Evolutionary conservation across 2,329 filamentous ascomycete genomes (phyloP), one percentile per base, ranked within the genome.

Genomic region (Phoma herbarum): DNA sequence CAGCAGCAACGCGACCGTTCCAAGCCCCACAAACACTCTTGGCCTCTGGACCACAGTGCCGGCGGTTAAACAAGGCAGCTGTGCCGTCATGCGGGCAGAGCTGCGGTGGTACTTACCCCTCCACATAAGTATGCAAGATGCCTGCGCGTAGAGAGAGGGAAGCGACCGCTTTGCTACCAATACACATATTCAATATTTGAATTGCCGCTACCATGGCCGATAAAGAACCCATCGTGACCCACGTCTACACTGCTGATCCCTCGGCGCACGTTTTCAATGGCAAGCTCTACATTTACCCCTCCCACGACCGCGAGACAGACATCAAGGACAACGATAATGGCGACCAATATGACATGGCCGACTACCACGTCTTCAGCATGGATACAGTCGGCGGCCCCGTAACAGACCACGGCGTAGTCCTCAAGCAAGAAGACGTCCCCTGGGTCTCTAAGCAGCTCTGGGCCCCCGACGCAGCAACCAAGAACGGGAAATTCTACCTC

Each of bases 271-370:
- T 91, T 72, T 93, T 93, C 80, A 87, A 92, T 62, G 85, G 84
- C 75, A 88, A 84, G 64, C 78, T 93, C 60, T 93, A 92, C 81
- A 85, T 93, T 78, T 93, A 93, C 80, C 90, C 90, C 20, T 93
- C 90, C 22, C 90, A 93, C 78, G 90, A 93, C 77, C 85, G 89
- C 65, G 88, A 91, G 75, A 91, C 89, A 5, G 84, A 87, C 76
- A 90, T 92, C 75, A 57, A 84, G 57, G 88, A 90, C 82, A 93
- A 93, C 80, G 90, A 93, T 82, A 92, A 92, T 83, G 90, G 90
- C 72, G 90, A 92, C 79, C 90, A 93, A 75, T 93, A 92, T 75
- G 90, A 92, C 80, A 93, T 93, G 90, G 83, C 80, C 55, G 90
- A 93, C 80, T 93, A 93, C 82, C 90, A 93, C 77, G 90, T 93